phyloP scores from a whole-genome alignment of 345 rosid genomes.

The Corymbia maculata region DNA sequence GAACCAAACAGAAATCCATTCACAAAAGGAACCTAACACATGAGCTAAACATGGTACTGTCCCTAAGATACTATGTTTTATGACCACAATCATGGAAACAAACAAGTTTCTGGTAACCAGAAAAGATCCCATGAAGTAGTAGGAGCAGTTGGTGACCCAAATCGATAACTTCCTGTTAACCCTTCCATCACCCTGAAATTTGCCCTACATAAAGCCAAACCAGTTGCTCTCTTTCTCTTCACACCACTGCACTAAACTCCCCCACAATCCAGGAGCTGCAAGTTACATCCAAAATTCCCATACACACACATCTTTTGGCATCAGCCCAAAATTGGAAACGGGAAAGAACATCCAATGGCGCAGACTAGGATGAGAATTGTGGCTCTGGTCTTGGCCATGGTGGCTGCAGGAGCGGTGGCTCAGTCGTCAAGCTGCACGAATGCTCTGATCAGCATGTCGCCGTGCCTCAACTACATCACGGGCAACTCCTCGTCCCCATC shows the following conservation, averaged over 20 bases:
- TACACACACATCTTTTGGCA: neutral
- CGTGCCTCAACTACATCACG: constrained; percentile 47
- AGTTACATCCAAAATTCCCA: neutral
- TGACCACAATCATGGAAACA: neutral
- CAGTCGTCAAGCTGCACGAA: constrained; percentile 22
- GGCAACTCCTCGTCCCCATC: constrained; percentile 64
- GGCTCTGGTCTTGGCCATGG: constrained; percentile 13
- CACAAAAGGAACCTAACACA: neutral
- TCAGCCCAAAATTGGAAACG: neutral
- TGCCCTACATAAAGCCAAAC: neutral
- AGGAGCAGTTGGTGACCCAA: neutral
- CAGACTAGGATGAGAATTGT: constrained; percentile 1
- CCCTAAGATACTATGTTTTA: neutral
- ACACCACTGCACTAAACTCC: neutral
- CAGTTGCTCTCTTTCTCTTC: neutral
- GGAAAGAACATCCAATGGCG: neutral
- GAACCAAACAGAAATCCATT: neutral
- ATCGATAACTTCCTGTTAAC: neutral
- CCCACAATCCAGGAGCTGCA: neutral
- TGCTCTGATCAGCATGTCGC: constrained; percentile 26
- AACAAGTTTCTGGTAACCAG: neutral
- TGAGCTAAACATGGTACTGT: neutral
- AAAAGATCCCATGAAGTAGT: neutral
- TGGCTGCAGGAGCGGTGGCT: constrained; percentile 12
- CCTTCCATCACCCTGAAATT: neutral